Base-by-base conservation (phyloP, 257 asterid species). In the Solanum sejunctum region DNA sequence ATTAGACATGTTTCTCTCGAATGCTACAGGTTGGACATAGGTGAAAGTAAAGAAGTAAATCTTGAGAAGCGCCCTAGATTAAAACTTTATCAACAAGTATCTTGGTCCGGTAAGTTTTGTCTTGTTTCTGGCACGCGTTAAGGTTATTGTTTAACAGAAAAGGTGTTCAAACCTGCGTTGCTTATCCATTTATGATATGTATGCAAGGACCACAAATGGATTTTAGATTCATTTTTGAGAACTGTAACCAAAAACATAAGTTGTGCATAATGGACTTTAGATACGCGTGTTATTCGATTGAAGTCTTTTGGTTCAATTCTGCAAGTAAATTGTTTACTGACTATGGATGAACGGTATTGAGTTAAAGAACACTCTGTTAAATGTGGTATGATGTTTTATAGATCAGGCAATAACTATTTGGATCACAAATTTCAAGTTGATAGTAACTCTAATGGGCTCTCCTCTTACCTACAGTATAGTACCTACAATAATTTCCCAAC, bases 51-150 rank as follows among this genome's bases (percentile, higher is more conserved):
- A 90, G 93, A 95, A 86, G 96, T 94, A 56, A 91, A 89, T 87
- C 91, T 93, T n/a, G 98, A 94, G 88, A 91, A 89, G 88, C 94
- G 98, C 84, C 87, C 91, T 47, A 81, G 93, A 85, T 86, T 94
- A 12, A 94, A 93, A 86, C 98, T 94, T 86, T 94, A 91, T 80
- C 98, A 94, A 56, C 96, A 95, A 94, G 86, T 95, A 95, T 90
- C 97, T 94, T 78, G 98, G 98, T 69, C 98, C 96, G 83, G 98
- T 95, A 87, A 90, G 95, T 61, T 67, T 70, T 88, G 54, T 56
- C 49, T 71, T 72, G 32, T 77, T 16, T 77, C 66, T 77, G 23
- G 16, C 36, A 4, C 17, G 47, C 10, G 52, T 2, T 23, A 21
- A 73, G 82, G 12, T 13, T 47, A 45, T 43, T 18, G 47, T 21